Base-by-base conservation (phyloP, 371 early-diverging fungal genomes). In the Furculomyces boomerangus region DNA sequence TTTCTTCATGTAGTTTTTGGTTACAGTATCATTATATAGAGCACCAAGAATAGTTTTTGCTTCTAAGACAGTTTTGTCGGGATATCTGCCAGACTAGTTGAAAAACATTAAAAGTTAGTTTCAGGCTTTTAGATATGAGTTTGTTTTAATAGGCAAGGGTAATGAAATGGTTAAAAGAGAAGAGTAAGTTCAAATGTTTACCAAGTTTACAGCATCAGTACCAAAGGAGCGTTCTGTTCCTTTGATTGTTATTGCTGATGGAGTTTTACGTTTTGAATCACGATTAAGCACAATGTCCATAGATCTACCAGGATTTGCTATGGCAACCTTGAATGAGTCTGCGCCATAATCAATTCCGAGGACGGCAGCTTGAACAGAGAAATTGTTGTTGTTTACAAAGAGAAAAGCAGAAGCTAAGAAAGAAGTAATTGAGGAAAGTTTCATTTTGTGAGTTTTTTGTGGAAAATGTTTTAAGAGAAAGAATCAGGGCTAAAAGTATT, bases 301-400 rank as follows among this genome's bases (percentile, higher is more conserved):
- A 16, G 89, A 84, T 24, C 81, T 81, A 16, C 92, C 91, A 10
- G 92, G 83, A 59, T 88, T 88, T 59, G 92, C 90, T 49, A 95
- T 71, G 5, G 87, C 88, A 25, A 92, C 85, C 60, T 93, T 94
- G 68, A 92, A 85, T 91, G 93, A 94, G 55, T 94, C 91, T 0
- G 88, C 81, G 51, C 98, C 98, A 64, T 83, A 90, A 67, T 97
- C 98, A 63, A 97, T 88, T 16, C 92, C 89, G 66, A 95, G 82
- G 39, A 95, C 91, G 16, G 69, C 69, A 0, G 69, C 62, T 3
- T 51, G 7, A 30, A 51, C 18, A 20, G 45, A 45, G 45, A 20
- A 20, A 14, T 39, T 13, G n/a, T 39, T 39, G n/a, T 14, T 39
- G 14, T n/a, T n/a, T 14, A 13, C 39, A n/a, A 14, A 39, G 14